These are phyloP conservation scores for Cladobotryum mycophilum DNA, from an alignment of 2,329 filamentous ascomycete species.

Conservation along the genomic window DNA sequence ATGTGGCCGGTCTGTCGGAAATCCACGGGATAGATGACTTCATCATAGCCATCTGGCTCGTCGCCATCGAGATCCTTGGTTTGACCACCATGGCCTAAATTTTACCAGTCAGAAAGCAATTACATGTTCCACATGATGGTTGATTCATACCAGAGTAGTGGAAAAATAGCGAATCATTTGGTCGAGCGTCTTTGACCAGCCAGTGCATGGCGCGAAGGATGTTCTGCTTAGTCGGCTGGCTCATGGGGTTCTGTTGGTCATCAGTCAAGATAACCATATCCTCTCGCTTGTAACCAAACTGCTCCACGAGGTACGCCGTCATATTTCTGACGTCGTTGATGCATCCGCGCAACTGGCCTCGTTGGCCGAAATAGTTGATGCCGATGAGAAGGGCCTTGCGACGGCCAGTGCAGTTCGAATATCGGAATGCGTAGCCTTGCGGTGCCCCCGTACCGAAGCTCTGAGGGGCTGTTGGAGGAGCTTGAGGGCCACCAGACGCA, in stretches of 20 bases:
- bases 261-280: conserved; percentile 97
- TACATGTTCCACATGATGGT: not conserved
- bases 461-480: conserved; percentile 62
- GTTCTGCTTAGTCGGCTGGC: conserved; percentile 92
- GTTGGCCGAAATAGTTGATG: conserved; percentile 94
- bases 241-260: conserved; percentile 96
- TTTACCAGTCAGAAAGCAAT: not conserved
- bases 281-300: conserved; percentile 87
- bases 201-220: conserved; percentile 96
- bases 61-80: conserved; percentile 73
- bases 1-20: conserved; percentile 75
- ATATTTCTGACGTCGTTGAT: conserved; percentile 99
- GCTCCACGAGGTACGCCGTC: conserved; percentile 81
- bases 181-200: conserved; percentile 86
- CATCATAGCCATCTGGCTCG: conserved; percentile 75
- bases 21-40: conserved; percentile 79
- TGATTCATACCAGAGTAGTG: conserved; percentile 78
- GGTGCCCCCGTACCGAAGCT: conserved; percentile 77
- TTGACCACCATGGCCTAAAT: conserved; percentile 70
- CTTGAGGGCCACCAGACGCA: conserved; percentile 18
- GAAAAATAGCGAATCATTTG: conserved; percentile 95
- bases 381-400: conserved; percentile 87
- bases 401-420: conserved; percentile 82
- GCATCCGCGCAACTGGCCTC: conserved; percentile 83
- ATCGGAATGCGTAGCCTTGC: conserved; percentile 75